A percentile compares a stretch with the other conserved stretches of the same genome.
Conservation (phyloP, 1,139 yeast species). For the Diutina mesorugosa region DNA sequence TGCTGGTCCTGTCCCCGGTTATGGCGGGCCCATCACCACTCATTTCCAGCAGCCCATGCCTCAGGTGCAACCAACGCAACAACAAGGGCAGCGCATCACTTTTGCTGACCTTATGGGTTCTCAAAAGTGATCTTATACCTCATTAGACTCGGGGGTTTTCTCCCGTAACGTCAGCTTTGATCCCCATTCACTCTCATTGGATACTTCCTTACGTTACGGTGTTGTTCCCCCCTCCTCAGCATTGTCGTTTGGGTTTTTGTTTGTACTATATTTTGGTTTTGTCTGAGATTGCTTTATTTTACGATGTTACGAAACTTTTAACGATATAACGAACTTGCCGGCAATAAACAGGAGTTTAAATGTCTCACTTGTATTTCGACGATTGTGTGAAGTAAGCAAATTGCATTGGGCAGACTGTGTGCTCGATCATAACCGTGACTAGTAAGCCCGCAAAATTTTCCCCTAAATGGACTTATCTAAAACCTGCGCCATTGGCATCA, state of each 20-base stretch:
- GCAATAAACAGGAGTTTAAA: neutral
- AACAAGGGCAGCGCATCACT: constrained; percentile 25
- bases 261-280: neutral
- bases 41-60: constrained; percentile 1
- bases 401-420: too few relatives aligned
- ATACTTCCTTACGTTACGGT: neutral
- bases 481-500: too few relatives aligned
- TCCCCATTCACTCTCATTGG: neutral
- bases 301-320: neutral
- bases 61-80: neutral
- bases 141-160: neutral
- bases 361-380: too few relatives aligned
- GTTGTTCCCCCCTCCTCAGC: neutral
- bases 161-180: neutral
- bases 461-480: too few relatives aligned
- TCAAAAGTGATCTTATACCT: constrained; percentile 7
- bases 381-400: too few relatives aligned
- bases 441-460: too few relatives aligned
- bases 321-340: neutral
- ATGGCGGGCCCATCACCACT: neutral
- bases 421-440: too few relatives aligned
- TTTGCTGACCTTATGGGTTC: constrained; percentile 30
- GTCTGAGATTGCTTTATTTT: neutral
- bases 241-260: neutral
- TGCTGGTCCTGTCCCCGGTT: neutral